Conservation (phyloP, 805 yeast genomes). For the Pichia phayaonensis region DNA sequence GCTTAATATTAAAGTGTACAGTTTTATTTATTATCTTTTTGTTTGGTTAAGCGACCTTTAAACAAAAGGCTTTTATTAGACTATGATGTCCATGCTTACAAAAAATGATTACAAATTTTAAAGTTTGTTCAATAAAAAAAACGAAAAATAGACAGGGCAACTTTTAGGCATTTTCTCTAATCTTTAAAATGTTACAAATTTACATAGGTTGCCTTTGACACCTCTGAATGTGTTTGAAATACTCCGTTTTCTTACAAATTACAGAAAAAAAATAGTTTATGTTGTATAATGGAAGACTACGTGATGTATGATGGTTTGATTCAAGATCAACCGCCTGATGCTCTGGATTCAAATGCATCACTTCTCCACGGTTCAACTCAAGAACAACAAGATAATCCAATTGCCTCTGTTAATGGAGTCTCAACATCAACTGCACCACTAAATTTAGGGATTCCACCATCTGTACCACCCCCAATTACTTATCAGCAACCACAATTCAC, state of each 20-base stretch:
- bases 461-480: not conserved
- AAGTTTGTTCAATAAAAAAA: too few relatives aligned
- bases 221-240: not conserved
- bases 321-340: not conserved
- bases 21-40: too few relatives aligned
- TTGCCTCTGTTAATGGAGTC: not conserved
- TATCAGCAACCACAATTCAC: not conserved
- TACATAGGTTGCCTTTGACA: not conserved
- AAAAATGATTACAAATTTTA: too few relatives aligned
- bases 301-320: not conserved
- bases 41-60: too few relatives aligned
- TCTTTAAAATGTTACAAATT: not conserved
- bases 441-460: not conserved
- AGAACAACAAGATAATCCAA: not conserved
- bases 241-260: not conserved
- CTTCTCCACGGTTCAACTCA: not conserved
- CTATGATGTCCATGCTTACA: too few relatives aligned
- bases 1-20: too few relatives aligned
- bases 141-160: not conserved
- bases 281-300: constrained; percentile 6
- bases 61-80: too few relatives aligned
- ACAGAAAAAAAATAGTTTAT: not conserved
- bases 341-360: not conserved
- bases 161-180: not conserved
- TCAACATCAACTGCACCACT: not conserved